Evolutionary conservation across 2,329 filamentous ascomycete genomes (phyloP), one percentile per base, ranked within the genome.

Genomic region (Graphilbum fragrans): DNA sequence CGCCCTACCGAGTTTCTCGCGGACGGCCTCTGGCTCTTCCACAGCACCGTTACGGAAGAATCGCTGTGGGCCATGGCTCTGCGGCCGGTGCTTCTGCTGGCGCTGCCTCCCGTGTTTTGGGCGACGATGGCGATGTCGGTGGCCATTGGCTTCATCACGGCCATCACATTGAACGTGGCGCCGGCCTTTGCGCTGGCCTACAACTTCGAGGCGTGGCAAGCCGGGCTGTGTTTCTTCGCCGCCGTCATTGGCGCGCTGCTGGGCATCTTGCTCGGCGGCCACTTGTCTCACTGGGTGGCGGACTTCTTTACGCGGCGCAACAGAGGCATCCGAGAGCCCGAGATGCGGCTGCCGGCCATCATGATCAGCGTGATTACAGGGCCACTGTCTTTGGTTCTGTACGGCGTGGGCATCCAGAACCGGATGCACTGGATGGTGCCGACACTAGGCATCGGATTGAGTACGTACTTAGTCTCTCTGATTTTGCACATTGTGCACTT

Each of bases 331-430:
- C 65, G 64, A 37, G 66, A 69, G 48, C 62, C 66, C 1, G 66
- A 69, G 49, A 76, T 77, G 72, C 62, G 74, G n/a, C 54, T 78
- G 5, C 71, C 71, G 1, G 67, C 67, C 5, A 62, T 77, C 17
- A 52, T 62, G 11, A 59, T 71, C 1, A 73, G 69, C 48, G 54
- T 71, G 49, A 53, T 74, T 22, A 64, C 70, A 14, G 66, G 70
- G 4, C 69, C 69, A 0, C 50, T 70, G 10, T 52, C 61, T 0
- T 47, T 71, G 20, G 44, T 69, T 0, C 52, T 72, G 6, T 72
- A 64, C 45, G 68, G 69, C 0, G 59, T 68, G 2, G 67, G 67
- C 1, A 65, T 72, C 32, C 47, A 64, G 39, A 53, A 65, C n/a
- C 50, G 55, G 29, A 47, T 67, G 36, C 67, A 70, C 47, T 76